Evolutionary conservation across 2,329 filamentous ascomycete species (phyloP).

Genomic region (Chaetothyriales sp.): DNA sequence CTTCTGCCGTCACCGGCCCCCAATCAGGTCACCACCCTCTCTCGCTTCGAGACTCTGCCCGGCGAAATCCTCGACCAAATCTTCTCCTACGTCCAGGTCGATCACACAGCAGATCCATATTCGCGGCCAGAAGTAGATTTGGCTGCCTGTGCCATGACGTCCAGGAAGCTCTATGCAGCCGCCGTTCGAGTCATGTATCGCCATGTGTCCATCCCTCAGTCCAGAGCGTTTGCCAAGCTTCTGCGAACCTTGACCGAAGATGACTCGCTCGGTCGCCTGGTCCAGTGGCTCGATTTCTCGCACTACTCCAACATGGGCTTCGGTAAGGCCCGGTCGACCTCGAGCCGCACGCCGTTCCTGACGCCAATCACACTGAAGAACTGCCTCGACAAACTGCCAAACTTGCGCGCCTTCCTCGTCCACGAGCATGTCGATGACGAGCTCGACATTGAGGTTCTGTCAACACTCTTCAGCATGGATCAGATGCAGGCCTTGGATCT

Average conservation of each 20-base stretch:
- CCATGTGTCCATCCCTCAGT: conserved; percentile 70
- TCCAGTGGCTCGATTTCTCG: conserved; percentile 67
- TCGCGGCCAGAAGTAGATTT: conserved; percentile 64
- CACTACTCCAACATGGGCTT: conserved; percentile 70
- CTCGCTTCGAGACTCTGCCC: conserved; percentile 14
- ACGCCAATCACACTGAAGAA: conserved; percentile 57
- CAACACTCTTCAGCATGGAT: conserved; percentile 54
- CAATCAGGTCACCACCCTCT: neutral
- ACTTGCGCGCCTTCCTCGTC: conserved; percentile 60
- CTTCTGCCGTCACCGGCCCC: neutral
- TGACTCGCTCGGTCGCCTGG: conserved; percentile 55
- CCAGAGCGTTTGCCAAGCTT: conserved; percentile 69
- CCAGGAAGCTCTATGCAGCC: conserved; percentile 55
- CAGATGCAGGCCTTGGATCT: conserved; percentile 56
- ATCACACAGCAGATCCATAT: conserved; percentile 60
- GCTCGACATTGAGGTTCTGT: conserved; percentile 50
- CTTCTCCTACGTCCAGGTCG: conserved; percentile 57
- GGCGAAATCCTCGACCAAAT: conserved; percentile 44
- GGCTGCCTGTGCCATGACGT: conserved; percentile 61
- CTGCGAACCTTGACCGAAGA: conserved; percentile 53
- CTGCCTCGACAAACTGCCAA: conserved; percentile 56
- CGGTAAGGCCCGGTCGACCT: conserved; percentile 60
- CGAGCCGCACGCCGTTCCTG: conserved; percentile 58
- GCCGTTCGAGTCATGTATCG: conserved; percentile 63
- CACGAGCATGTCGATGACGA: conserved; percentile 73